Conservation (phyloP, 768 basidiomycete genomes). For the Leccinellum albellum region DNA sequence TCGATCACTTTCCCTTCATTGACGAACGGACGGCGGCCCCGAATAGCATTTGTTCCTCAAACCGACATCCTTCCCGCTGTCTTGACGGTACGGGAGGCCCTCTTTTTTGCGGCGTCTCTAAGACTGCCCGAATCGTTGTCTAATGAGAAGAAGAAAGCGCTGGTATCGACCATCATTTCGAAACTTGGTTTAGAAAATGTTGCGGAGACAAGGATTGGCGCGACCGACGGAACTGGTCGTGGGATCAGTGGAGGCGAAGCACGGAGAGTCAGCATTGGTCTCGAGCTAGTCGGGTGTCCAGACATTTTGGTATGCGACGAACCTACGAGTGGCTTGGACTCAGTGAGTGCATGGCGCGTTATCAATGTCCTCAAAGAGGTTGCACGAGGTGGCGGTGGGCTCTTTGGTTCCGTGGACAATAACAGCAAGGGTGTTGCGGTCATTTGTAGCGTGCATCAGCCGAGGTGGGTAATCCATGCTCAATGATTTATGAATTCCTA, state of each 20-base stretch:
- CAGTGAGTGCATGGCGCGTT: conserved; percentile 79
- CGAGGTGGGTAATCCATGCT: conserved; percentile 46
- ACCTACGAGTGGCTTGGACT: conserved; percentile 80
- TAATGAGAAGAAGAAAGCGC: conserved; percentile 54
- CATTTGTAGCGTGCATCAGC: conserved; percentile 86
- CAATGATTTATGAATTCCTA: not conserved
- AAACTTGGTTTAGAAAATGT: conserved; percentile 75
- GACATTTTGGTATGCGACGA: conserved; percentile 87
- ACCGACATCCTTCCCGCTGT: conserved; percentile 78
- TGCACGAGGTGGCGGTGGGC: conserved; percentile 43
- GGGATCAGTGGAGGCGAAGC: conserved; percentile 93
- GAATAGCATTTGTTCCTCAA: conserved; percentile 84
- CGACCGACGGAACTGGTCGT: conserved; percentile 62
- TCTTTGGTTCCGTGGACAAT: conserved; percentile 26
- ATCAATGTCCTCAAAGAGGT: conserved; percentile 74
- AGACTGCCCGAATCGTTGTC: conserved; percentile 74
- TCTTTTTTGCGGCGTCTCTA: conserved; percentile 82
- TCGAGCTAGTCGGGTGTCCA: conserved; percentile 83
- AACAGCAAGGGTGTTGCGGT: conserved; percentile 69
- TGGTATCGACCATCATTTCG: conserved; percentile 67
- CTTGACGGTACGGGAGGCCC: conserved; percentile 76
- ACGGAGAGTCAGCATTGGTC: conserved; percentile 83
- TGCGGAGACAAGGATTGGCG: conserved; percentile 64
- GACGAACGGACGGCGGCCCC: conserved; percentile 36
- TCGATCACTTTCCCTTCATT: conserved; percentile 52